phyloP scores from a whole-genome alignment of 371 early-diverging fungal species.

The Fennellomyces sp. region DNA sequence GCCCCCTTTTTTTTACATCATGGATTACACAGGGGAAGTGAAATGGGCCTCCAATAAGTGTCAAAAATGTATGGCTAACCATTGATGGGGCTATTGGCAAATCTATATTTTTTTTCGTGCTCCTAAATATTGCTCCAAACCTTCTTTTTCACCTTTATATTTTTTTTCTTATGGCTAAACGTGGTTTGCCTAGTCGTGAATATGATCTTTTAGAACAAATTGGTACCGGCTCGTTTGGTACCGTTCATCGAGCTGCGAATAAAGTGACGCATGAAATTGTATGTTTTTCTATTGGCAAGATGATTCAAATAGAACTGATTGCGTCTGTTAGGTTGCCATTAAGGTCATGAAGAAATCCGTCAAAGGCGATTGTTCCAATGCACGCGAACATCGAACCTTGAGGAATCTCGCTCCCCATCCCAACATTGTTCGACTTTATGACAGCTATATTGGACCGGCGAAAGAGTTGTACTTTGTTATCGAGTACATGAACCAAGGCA shows the following conservation, averaged over 20 bases:
- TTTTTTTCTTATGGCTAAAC: conserved; percentile 19
- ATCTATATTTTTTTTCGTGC: not conserved
- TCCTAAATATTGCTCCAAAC: not conserved
- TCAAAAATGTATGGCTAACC: too few species aligned
- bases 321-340: conserved; percentile 81
- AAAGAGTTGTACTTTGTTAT: conserved; percentile 90
- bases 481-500: conserved; percentile 91
- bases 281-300: conserved; percentile 7
- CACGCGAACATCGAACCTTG: conserved; percentile 76
- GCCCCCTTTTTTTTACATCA: too few species aligned
- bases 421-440: conserved; percentile 83
- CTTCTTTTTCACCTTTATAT: not conserved
- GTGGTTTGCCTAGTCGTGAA: conserved; percentile 41
- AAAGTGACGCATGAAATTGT: conserved; percentile 74
- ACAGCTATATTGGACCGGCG: conserved; percentile 74
- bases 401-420: conserved; percentile 69
- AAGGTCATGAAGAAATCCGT: conserved; percentile 91
- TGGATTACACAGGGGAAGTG: too few species aligned
- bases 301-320: not conserved
- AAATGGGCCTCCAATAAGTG: too few species aligned
- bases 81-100: not conserved
- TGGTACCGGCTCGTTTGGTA: conserved; percentile 92
- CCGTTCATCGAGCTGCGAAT: conserved; percentile 79
- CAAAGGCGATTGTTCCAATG: conserved; percentile 67
- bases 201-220: conserved; percentile 78